Evolutionary conservation across 768 basidiomycete genomes (phyloP).

Genomic region (Lentinula lateritia): DNA sequence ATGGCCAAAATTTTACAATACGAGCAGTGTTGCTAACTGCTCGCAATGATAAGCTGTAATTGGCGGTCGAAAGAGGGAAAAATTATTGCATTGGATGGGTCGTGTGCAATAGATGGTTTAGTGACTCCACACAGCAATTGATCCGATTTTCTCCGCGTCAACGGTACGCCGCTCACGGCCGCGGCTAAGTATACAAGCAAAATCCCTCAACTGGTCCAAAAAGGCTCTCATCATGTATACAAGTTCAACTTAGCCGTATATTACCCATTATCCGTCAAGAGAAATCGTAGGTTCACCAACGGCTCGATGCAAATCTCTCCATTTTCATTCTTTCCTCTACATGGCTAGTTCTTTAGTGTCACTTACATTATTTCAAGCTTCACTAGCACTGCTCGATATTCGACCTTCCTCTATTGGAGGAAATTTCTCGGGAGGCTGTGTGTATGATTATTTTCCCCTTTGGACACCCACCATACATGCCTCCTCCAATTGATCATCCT

Average conservation of each 20-base stretch:
- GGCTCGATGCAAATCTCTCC: too few species aligned
- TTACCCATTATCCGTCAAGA: too few species aligned
- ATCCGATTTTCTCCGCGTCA: not conserved
- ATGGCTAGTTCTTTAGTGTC: too few species aligned
- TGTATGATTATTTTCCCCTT: not conserved
- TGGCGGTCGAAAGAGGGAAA: not conserved
- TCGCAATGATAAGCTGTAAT: not conserved
- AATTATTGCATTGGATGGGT: not conserved
- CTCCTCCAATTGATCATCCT: constrained; percentile 40
- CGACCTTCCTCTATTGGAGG: too few species aligned
- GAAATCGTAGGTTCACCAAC: too few species aligned
- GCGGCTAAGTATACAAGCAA: too few species aligned
- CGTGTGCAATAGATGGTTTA: not conserved
- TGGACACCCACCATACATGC: constrained; percentile 13
- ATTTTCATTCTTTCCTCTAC: too few species aligned
- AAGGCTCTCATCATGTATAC: too few species aligned
- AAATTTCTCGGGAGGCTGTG: not conserved
- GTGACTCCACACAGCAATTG: not conserved
- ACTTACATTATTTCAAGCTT: too few species aligned
- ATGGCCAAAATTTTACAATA: not conserved
- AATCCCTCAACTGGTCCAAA: too few species aligned
- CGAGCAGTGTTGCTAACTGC: not conserved
- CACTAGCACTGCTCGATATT: too few species aligned
- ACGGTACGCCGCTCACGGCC: not conserved
- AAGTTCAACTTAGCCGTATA: too few species aligned